Conservation (phyloP, 768 basidiomycete genomes). For the Macrolepiota albuminosa region DNA sequence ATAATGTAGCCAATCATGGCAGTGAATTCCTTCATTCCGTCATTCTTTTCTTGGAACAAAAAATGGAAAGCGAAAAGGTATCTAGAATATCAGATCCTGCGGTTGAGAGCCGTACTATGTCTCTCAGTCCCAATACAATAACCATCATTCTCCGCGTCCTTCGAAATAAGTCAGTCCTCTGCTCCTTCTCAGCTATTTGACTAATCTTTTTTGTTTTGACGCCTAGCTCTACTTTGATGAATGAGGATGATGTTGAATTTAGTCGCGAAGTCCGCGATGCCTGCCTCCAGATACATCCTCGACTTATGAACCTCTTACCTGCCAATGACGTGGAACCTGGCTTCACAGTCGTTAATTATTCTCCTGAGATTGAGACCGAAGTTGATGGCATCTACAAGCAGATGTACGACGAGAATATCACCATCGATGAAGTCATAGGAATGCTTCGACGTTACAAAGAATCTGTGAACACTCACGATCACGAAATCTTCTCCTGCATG, state of each 20-base stretch:
- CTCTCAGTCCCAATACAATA: constrained; percentile 82
- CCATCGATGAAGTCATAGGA: constrained; percentile 90
- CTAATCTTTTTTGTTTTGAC: constrained; percentile 11
- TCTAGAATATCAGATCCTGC: constrained; percentile 73
- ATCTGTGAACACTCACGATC: constrained; percentile 78
- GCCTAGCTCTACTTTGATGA: constrained; percentile 65
- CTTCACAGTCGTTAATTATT: constrained; percentile 82
- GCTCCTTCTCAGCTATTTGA: background rate
- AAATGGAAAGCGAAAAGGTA: constrained; percentile 86
- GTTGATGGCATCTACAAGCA: constrained; percentile 95
- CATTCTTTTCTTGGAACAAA: constrained; percentile 85
- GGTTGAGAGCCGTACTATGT: constrained; percentile 76
- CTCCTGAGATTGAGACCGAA: constrained; percentile 85
- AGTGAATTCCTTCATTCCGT: constrained; percentile 84
- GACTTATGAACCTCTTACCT: constrained; percentile 90
- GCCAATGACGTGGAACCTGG: constrained; percentile 87
- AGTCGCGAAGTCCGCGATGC: constrained; percentile 90
- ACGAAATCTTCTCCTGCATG: constrained; percentile 99
- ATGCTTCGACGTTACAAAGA: constrained; percentile 84
- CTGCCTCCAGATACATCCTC: constrained; percentile 92
- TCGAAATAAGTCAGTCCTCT: constrained; percentile 63
- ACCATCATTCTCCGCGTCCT: constrained; percentile 90
- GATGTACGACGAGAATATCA: constrained; percentile 95
- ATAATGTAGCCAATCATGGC: constrained; percentile 79
- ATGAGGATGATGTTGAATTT: constrained; percentile 74